These are phyloP conservation scores for Casuarina equisetifolia DNA, from an alignment of 306 rosid genomes.

Conservation along the genomic window DNA sequence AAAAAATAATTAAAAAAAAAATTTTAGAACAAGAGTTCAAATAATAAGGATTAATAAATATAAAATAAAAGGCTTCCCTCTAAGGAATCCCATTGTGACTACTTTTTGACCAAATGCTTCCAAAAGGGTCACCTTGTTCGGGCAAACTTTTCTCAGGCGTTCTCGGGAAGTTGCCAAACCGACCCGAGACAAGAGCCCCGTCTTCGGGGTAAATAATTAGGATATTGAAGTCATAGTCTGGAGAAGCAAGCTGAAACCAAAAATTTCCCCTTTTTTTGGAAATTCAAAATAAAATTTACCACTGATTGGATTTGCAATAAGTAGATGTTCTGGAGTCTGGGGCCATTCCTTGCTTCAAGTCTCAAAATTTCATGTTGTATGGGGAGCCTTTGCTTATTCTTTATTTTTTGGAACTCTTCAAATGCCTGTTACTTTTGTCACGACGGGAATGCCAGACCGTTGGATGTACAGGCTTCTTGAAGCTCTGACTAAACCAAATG, in stretches of 20 bases:
- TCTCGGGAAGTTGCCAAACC: neutral
- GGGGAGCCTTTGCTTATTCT: neutral
- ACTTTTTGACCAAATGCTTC: too few relatives aligned
- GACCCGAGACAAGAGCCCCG: neutral
- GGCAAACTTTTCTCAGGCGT: too few relatives aligned
- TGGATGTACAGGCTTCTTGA: conserved; percentile 90
- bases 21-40: too few relatives aligned
- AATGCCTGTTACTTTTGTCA: conserved; percentile 4
- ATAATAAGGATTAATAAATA: too few relatives aligned
- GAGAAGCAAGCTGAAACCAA: neutral
- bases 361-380: neutral
- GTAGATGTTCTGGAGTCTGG: neutral
- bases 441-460: conserved; percentile 86
- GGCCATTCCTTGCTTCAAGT: neutral
- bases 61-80: too few relatives aligned
- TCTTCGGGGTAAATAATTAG: neutral
- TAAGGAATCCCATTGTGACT: too few relatives aligned
- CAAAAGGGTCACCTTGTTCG: too few relatives aligned
- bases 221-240: conserved; percentile 4
- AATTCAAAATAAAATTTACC: neutral
- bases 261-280: neutral
- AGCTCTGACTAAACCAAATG: conserved; percentile 66
- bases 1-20: too few relatives aligned
- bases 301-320: neutral
- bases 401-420: conserved; percentile 6